Conservation (phyloP, 768 basidiomycete genomes). For the Lentinula sp. region DNA sequence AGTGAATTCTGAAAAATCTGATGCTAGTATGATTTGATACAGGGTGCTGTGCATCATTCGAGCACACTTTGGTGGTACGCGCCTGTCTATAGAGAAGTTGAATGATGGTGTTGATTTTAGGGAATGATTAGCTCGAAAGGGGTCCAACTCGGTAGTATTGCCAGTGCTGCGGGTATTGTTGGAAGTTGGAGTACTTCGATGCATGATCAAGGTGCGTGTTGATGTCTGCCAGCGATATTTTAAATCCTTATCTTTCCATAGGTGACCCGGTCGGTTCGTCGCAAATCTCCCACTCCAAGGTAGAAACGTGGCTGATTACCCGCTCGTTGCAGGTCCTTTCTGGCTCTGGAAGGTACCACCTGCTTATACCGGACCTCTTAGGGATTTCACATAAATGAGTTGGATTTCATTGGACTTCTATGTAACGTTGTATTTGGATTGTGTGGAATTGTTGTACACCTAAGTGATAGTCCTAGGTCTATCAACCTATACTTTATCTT, state of each 20-base stretch:
- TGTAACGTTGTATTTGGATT: background rate
- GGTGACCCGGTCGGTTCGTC: slow-evolving; percentile 62
- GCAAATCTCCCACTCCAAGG: background rate
- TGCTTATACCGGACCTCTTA: slow-evolving; percentile 26
- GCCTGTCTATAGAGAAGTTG: slow-evolving; percentile 6
- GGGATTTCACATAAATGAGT: slow-evolving; percentile 16
- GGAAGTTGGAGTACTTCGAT: slow-evolving; percentile 63
- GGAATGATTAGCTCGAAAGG: slow-evolving; percentile 49
- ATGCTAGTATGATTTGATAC: slow-evolving; percentile 9
- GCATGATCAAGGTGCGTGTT: slow-evolving; percentile 45
- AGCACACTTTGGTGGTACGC: slow-evolving; percentile 53
- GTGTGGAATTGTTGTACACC: background rate
- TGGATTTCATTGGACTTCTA: background rate
- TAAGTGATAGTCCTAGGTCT: too few species aligned
- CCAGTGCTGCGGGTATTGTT: slow-evolving; percentile 59
- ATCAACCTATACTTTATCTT: too few species aligned
- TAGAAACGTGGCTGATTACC: slow-evolving; percentile 6
- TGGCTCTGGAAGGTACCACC: slow-evolving; percentile 63
- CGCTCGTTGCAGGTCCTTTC: slow-evolving; percentile 47
- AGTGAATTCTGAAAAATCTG: slow-evolving; percentile 4
- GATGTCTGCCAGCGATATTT: background rate
- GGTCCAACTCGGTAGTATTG: slow-evolving; percentile 58
- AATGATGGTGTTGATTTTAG: background rate
- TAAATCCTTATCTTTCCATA: slow-evolving; percentile 11
- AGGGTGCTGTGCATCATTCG: slow-evolving; percentile 51